These are phyloP conservation scores for Pythium dissotocum DNA, from an alignment of 352 stramenopile genomes.

Conservation along the genomic window DNA sequence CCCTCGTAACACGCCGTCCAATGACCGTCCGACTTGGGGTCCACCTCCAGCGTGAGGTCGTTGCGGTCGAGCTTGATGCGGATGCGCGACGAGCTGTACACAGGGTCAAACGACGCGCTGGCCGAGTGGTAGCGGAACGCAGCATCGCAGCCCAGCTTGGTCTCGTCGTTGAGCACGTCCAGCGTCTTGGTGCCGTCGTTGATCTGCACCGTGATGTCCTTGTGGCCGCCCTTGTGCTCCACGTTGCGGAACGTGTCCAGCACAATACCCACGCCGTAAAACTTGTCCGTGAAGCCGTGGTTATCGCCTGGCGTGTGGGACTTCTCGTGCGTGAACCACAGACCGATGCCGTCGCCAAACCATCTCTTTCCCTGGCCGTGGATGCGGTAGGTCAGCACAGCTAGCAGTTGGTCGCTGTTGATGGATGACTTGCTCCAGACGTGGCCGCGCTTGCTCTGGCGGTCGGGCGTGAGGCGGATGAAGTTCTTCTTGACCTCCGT, in stretches of 20 bases:
- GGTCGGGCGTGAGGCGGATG: constrained; percentile 75
- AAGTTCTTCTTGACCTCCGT: constrained; percentile 85
- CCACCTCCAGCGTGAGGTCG: constrained; percentile 59
- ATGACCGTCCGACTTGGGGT: constrained; percentile 48
- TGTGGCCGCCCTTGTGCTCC: constrained; percentile 75
- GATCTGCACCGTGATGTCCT: constrained; percentile 78
- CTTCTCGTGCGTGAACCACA: constrained; percentile 72
- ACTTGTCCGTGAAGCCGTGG: constrained; percentile 76
- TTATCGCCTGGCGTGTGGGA: constrained; percentile 62
- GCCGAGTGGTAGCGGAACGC: constrained; percentile 77
- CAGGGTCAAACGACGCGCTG: constrained; percentile 67
- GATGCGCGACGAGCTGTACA: constrained; percentile 69
- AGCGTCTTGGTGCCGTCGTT: constrained; percentile 77
- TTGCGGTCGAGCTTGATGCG: constrained; percentile 63
- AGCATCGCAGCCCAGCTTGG: constrained; percentile 73
- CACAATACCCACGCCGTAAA: constrained; percentile 67
- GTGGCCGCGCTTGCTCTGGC: constrained; percentile 78
- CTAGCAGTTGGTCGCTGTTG: constrained; percentile 49
- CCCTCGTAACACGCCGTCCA: constrained; percentile 74
- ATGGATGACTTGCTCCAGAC: constrained; percentile 63
- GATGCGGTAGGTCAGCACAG: constrained; percentile 76
- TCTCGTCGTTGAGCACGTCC: constrained; percentile 66
- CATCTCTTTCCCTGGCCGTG: constrained; percentile 73
- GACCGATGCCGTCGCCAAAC: constrained; percentile 75
- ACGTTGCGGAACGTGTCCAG: constrained; percentile 83